These are phyloP conservation scores for Saturnispora silvae DNA, from an alignment of 805 yeast species.

Conservation along the genomic window DNA sequence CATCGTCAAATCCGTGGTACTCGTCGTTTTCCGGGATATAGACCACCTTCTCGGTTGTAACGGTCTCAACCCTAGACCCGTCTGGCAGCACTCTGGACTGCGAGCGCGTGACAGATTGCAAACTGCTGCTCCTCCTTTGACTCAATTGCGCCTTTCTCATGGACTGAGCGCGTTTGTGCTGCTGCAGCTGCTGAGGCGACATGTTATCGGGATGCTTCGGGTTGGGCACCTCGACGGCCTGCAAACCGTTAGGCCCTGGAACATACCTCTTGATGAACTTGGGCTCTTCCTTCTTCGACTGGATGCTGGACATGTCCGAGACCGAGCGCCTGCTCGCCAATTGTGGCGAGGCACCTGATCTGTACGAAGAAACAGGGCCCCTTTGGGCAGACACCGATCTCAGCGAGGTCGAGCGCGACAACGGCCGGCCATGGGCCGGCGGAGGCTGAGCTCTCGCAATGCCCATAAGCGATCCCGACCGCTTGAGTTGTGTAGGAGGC, in stretches of 20 bases:
- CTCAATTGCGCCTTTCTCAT: background rate
- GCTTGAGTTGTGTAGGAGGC: slow-evolving; percentile 21
- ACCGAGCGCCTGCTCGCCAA: slow-evolving; percentile 10
- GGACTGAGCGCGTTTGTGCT: background rate
- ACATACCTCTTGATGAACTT: slow-evolving; percentile 57
- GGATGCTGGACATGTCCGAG: slow-evolving; percentile 9
- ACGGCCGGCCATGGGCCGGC: slow-evolving; percentile 8
- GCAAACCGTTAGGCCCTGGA: slow-evolving; percentile 65
- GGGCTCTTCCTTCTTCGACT: slow-evolving; percentile 13
- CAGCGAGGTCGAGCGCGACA: slow-evolving; percentile 3
- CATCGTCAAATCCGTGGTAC: background rate
- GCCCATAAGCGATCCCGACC: slow-evolving; percentile 17
- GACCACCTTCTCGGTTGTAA: slow-evolving; percentile 12
- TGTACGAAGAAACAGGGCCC: slow-evolving; percentile 8
- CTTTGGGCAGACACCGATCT: background rate
- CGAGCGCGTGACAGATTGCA: slow-evolving; percentile 9
- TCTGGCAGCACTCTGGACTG: slow-evolving; percentile 10
- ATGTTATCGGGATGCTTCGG: slow-evolving; percentile 11
- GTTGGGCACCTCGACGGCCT: slow-evolving; percentile 58
- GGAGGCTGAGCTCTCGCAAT: slow-evolving; percentile 15
- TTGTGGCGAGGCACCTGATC: slow-evolving; percentile 9
- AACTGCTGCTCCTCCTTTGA: background rate
- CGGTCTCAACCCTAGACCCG: slow-evolving; percentile 12
- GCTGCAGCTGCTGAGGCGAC: background rate
- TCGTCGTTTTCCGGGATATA: slow-evolving; percentile 11